A percentile compares a stretch with the other conserved stretches of the same genome.
Evolutionary conservation across 2,329 filamentous ascomycete species (phyloP).

Genomic region (Aspergillus puulaauensis): DNA sequence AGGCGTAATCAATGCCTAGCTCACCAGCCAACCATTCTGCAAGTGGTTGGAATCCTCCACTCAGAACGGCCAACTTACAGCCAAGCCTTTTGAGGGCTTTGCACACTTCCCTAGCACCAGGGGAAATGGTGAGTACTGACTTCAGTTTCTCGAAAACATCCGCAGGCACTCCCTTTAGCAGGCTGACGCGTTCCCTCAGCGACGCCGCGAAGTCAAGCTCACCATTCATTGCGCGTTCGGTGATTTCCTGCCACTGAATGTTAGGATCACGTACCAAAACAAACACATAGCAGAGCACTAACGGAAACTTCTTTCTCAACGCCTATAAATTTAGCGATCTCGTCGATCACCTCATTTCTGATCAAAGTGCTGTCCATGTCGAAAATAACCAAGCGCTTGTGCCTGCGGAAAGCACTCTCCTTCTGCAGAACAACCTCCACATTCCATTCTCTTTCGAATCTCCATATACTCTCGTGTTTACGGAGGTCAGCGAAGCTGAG

Average conservation of each 20-base stretch:
- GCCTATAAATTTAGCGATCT: constrained; percentile 81
- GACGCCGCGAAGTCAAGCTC: constrained; percentile 89
- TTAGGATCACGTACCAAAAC: constrained; percentile 9
- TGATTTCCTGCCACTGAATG: constrained; percentile 62
- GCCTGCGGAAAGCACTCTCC: constrained; percentile 70
- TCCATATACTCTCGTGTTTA: constrained; percentile 77
- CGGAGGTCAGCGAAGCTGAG: constrained; percentile 65
- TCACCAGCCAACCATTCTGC: constrained; percentile 80
- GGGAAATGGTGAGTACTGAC: constrained; percentile 73
- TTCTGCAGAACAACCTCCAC: constrained; percentile 77
- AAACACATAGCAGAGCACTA: constrained; percentile 32
- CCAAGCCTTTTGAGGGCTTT: constrained; percentile 73
- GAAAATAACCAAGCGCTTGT: constrained; percentile 88
- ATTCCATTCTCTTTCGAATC: constrained; percentile 86
- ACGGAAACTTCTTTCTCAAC: constrained; percentile 75
- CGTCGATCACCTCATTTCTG: constrained; percentile 95
- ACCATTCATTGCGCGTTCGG: constrained; percentile 89
- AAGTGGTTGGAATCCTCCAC: constrained; percentile 86
- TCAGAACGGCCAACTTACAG: constrained; percentile 84
- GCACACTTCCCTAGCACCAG: constrained; percentile 74
- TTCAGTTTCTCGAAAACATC: constrained; percentile 78
- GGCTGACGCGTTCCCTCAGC: constrained; percentile 73
- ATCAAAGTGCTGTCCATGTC: constrained; percentile 99
- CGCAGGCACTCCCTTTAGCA: constrained; percentile 77
- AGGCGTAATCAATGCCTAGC: constrained; percentile 81